Percentiles rank a stretch among this genome's conserved stretches.
Evolutionary conservation across 768 basidiomycete genomes (phyloP).

Genomic region (Leccinum disarticulatum): DNA sequence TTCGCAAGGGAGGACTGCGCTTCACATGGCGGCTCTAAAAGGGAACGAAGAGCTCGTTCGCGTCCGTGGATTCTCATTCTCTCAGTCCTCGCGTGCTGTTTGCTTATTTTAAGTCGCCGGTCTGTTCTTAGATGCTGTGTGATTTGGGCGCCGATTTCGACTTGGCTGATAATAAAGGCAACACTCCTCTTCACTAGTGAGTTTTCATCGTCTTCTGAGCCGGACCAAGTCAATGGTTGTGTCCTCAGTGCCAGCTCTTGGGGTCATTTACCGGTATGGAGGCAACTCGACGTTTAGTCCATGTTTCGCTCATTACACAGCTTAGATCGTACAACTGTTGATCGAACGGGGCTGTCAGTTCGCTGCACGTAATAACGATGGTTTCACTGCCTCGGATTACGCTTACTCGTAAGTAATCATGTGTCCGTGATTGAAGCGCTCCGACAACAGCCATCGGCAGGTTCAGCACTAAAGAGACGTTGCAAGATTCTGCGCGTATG

Average conservation of each 20-base stretch:
- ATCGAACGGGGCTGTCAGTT: conserved; percentile 89
- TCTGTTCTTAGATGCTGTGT: conserved; percentile 70
- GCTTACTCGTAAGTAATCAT: conserved; percentile 52
- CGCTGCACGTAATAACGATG: conserved; percentile 81
- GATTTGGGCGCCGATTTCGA: conserved; percentile 90
- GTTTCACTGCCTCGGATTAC: conserved; percentile 91
- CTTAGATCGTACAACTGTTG: conserved; percentile 76
- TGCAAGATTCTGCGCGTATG: conserved; percentile 76
- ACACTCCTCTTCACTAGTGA: conserved; percentile 91
- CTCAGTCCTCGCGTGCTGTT: conserved; percentile 8
- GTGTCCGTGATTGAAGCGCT: background rate
- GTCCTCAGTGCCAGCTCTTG: conserved; percentile 75
- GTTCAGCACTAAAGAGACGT: conserved; percentile 69
- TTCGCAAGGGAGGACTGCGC: conserved; percentile 81
- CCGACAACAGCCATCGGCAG: conserved; percentile 36
- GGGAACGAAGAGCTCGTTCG: conserved; percentile 89
- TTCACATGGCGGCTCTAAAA: conserved; percentile 84
- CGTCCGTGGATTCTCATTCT: conserved; percentile 45
- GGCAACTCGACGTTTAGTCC: conserved; percentile 2
- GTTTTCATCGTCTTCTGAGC: conserved; percentile 28
- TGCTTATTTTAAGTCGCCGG: conserved; percentile 14
- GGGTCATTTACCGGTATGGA: conserved; percentile 76
- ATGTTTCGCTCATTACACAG: conserved; percentile 11
- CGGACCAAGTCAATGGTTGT: conserved; percentile 9
- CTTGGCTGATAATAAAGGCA: conserved; percentile 87